phyloP scores from a whole-genome alignment of 371 early-diverging fungal genomes.

The Lichtheimia ramosa region DNA sequence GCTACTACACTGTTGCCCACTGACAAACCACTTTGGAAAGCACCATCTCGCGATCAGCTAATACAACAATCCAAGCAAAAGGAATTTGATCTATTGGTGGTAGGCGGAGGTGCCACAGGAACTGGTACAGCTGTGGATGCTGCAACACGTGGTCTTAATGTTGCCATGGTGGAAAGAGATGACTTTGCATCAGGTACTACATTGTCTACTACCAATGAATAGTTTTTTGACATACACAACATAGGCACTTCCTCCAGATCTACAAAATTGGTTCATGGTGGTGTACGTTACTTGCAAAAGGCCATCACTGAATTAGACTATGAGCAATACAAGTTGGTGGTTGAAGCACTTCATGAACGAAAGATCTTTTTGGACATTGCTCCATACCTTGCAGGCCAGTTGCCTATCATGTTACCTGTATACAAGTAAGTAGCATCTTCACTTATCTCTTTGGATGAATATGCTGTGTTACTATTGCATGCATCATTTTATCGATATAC shows the following conservation, averaged over 20 bases:
- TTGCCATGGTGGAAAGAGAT: conserved; percentile 96
- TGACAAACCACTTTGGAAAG: conserved; percentile 62
- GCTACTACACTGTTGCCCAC: conserved; percentile 1
- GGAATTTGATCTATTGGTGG: conserved; percentile 90
- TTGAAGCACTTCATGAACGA: conserved; percentile 97
- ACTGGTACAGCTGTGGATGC: conserved; percentile 98
- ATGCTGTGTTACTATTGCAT: too few relatives aligned
- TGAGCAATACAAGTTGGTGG: conserved; percentile 97
- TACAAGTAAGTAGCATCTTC: conserved; percentile 19
- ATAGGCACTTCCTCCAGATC: conserved; percentile 93
- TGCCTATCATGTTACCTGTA: conserved; percentile 66
- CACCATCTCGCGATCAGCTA: conserved; percentile 75
- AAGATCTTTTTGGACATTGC: conserved; percentile 93
- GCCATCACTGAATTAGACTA: conserved; percentile 96
- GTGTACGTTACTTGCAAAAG: conserved; percentile 99
- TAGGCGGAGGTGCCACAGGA: conserved; percentile 99
- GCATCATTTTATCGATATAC: too few relatives aligned
- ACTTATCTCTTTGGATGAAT: too few relatives aligned
- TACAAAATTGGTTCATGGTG: conserved; percentile 99
- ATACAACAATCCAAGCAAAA: conserved; percentile 55
- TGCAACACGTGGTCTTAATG: conserved; percentile 93
- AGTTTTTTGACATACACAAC: not conserved
- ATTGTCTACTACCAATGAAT: not conserved
- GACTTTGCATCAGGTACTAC: conserved; percentile 90
- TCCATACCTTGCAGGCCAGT: conserved; percentile 92